These are phyloP conservation scores for Pleurotus citrinopileatus DNA, from an alignment of 768 basidiomycete species.

Conservation along the genomic window DNA sequence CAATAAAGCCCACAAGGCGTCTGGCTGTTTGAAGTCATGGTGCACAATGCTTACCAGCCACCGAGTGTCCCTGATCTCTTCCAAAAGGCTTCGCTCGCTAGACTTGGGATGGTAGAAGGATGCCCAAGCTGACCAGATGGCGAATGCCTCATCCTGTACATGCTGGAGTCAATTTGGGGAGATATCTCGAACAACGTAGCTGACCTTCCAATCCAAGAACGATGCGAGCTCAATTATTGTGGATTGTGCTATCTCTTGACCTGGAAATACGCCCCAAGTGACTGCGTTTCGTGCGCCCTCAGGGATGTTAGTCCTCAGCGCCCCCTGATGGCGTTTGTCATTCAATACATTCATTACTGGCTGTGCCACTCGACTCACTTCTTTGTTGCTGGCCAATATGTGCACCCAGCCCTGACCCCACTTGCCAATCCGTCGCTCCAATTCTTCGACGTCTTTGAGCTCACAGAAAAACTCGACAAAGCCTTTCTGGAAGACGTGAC, in stretches of 20 bases:
- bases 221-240: conserved; percentile 96
- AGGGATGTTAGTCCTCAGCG: conserved; percentile 74
- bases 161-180: conserved; percentile 4
- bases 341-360: conserved; percentile 51
- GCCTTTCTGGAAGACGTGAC: conserved; percentile 96
- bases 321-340: conserved; percentile 64
- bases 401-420: conserved; percentile 68
- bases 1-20: conserved; percentile 85
- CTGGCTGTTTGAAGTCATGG: conserved; percentile 82
- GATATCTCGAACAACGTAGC: not conserved
- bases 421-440: conserved; percentile 55
- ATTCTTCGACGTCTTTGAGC: conserved; percentile 47
- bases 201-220: conserved; percentile 95
- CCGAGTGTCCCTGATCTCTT: conserved; percentile 62
- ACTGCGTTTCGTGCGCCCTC: conserved; percentile 88
- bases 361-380: conserved; percentile 42
- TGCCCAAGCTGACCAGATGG: conserved; percentile 95
- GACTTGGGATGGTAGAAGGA: conserved; percentile 79
- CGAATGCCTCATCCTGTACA: conserved; percentile 89
- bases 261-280: conserved; percentile 98
- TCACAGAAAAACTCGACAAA: conserved; percentile 97
- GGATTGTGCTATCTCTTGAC: conserved; percentile 92
- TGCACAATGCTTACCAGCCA: conserved; percentile 94
- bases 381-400: conserved; percentile 80
- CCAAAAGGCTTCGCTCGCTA: conserved; percentile 67